Percentiles rank a stretch among this genome's conserved stretches.
Evolutionary conservation across 345 rosid species (phyloP).

Genomic region (Kernera saxatilis): DNA sequence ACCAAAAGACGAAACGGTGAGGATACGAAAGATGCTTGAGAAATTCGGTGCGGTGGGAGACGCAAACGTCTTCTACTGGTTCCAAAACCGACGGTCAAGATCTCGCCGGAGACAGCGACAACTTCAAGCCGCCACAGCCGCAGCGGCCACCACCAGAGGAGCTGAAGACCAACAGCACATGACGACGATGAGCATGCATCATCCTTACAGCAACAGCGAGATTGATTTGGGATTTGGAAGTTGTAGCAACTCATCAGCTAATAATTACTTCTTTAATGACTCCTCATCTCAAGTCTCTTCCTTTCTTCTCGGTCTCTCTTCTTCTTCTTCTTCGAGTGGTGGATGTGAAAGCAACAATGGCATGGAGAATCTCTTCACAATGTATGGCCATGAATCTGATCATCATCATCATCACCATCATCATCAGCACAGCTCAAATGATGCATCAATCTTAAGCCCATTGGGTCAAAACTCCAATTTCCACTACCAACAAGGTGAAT

Average conservation of each 20-base stretch:
- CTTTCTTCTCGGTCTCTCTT: constrained; percentile 5
- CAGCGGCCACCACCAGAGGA: not conserved
- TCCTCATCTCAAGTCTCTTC: constrained; percentile 22
- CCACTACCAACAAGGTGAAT: constrained; percentile 62
- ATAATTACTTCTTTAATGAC: constrained; percentile 8
- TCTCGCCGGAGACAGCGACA: constrained; percentile 96
- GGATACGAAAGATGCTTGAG: constrained; percentile 83
- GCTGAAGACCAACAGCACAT: constrained; percentile 1
- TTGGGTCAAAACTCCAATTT: constrained; percentile 44
- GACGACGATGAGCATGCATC: constrained; percentile 29
- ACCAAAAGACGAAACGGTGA: constrained; percentile 89
- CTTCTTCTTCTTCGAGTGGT: constrained; percentile 29
- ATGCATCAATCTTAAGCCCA: constrained; percentile 40
- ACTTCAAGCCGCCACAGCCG: constrained; percentile 55
- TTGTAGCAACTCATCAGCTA: constrained; percentile 17
- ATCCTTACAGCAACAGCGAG: constrained; percentile 11
- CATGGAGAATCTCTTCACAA: constrained; percentile 38
- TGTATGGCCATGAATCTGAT: constrained; percentile 44
- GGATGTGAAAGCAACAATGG: constrained; percentile 33
- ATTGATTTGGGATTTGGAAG: constrained; percentile 31
- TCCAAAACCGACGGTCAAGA: constrained; percentile 90
- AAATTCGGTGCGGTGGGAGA: constrained; percentile 93
- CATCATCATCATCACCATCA: constrained; percentile 21
- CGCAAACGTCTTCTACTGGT: constrained; percentile 98
- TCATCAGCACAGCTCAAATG: constrained; percentile 27